These are phyloP conservation scores for Colletotrichum tropicicola DNA, from an alignment of 2,329 filamentous ascomycete genomes.

Conservation along the genomic window DNA sequence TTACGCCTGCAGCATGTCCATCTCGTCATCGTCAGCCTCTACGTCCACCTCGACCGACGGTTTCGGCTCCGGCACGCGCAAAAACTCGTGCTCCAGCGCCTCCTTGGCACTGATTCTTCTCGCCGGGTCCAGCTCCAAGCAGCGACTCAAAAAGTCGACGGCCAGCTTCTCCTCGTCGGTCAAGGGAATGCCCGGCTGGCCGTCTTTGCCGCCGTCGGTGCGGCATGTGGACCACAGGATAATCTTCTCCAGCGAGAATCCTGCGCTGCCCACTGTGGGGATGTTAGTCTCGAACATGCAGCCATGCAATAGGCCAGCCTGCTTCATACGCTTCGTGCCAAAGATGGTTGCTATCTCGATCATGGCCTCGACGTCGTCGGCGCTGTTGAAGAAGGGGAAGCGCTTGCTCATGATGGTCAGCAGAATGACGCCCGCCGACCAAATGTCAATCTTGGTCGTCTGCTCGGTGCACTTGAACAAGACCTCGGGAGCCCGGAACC, in stretches of 20 bases:
- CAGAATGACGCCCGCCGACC: conserved; percentile 96
- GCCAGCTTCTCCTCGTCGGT: conserved; percentile 76
- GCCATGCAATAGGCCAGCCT: conserved; percentile 84
- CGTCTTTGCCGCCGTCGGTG: conserved; percentile 64
- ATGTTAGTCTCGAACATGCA: conserved; percentile 93
- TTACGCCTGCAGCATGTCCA: conserved; percentile 52
- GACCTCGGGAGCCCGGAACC: conserved; percentile 96
- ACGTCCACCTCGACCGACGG: conserved; percentile 27
- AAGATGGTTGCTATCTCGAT: conserved; percentile 98
- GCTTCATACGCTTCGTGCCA: conserved; percentile 84
- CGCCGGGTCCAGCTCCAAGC: conserved; percentile 80
- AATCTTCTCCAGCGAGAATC: conserved; percentile 91
- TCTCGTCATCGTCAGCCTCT: conserved; percentile 60
- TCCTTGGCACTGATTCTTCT: conserved; percentile 79
- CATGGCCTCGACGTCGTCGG: conserved; percentile 97
- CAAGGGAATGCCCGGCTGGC: conserved; percentile 57
- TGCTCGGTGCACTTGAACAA: conserved; percentile 97
- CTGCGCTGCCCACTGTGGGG: conserved; percentile 85
- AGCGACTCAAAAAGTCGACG: conserved; percentile 74
- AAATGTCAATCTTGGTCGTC: conserved; percentile 93
- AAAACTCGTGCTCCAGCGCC: conserved; percentile 77
- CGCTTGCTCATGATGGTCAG: conserved; percentile 92
- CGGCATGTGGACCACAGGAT: conserved; percentile 93
- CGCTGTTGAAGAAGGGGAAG: conserved; percentile 98
- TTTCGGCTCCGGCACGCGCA: conserved; percentile 51